Conservation (phyloP, 2,329 filamentous ascomycete genomes). For the Pyrenophora graminea region DNA sequence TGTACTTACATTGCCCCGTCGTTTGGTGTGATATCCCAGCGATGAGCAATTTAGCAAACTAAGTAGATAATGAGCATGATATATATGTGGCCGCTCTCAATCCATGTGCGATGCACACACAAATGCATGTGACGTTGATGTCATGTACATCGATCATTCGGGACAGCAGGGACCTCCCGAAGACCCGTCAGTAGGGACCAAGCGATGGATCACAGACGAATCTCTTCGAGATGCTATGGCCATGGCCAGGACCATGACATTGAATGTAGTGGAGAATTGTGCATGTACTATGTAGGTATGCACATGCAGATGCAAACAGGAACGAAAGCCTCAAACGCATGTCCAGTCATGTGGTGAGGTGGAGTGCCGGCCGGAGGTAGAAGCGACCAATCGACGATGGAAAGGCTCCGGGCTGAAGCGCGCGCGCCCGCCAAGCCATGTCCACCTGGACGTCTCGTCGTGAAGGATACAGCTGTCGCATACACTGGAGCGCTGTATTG, state of each 20-base stretch:
- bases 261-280: neutral
- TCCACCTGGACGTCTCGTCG: slow-evolving; percentile 8
- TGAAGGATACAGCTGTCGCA: slow-evolving; percentile 7
- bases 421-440: slow-evolving; percentile 13
- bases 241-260: neutral
- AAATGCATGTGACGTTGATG: slow-evolving; percentile 3
- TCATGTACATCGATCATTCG: slow-evolving; percentile 4
- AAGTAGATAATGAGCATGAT: too few relatives aligned
- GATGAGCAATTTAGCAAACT: neutral
- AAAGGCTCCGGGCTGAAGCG: slow-evolving; percentile 5
- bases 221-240: too few relatives aligned
- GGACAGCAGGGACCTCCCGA: neutral
- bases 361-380: slow-evolving; percentile 2
- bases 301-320: neutral
- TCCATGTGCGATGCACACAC: neutral
- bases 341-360: neutral
- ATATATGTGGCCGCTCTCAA: neutral
- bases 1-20: slow-evolving; percentile 1
- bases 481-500: slow-evolving; percentile 1
- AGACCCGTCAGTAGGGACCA: neutral
- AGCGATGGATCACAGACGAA: neutral
- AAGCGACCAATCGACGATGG: slow-evolving; percentile 7
- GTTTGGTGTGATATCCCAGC: neutral
- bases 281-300: neutral
- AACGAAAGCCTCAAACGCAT: neutral